Evolutionary conservation across 2,329 filamentous ascomycete species (phyloP).

Genomic region (Aspergillus sojae): DNA sequence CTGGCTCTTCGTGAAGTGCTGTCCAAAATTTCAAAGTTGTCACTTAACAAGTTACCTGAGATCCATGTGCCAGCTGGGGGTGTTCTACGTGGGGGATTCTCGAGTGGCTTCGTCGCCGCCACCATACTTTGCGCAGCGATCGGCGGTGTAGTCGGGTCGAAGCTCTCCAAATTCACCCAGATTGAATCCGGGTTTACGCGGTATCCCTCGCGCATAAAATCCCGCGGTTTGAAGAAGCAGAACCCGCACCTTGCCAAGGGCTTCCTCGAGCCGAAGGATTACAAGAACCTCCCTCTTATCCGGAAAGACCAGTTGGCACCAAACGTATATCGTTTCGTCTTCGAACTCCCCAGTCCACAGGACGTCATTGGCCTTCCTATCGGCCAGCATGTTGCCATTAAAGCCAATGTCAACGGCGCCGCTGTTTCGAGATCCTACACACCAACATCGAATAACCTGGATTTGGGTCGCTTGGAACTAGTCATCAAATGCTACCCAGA

Average conservation of each 20-base stretch:
- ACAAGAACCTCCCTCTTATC: constrained; percentile 51
- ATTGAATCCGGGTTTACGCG: constrained; percentile 29
- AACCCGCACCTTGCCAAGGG: constrained; percentile 48
- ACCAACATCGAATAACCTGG: constrained; percentile 41
- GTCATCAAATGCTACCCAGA: constrained; percentile 40
- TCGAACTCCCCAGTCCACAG: constrained; percentile 49
- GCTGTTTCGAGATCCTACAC: constrained; percentile 58
- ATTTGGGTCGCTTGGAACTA: constrained; percentile 36
- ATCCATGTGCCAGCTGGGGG: not conserved
- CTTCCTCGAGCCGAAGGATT: constrained; percentile 54
- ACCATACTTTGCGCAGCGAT: constrained; percentile 15
- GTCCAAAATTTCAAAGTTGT: not conserved
- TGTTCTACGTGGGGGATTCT: constrained; percentile 16
- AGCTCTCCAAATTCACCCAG: constrained; percentile 22
- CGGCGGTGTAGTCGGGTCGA: constrained; percentile 10
- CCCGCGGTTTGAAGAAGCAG: constrained; percentile 39
- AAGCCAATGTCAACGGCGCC: constrained; percentile 51
- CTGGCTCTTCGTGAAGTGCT: not conserved
- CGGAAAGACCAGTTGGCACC: constrained; percentile 24
- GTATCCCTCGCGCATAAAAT: constrained; percentile 41
- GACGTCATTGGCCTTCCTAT: constrained; percentile 58
- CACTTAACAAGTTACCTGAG: not conserved
- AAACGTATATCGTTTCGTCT: constrained; percentile 48
- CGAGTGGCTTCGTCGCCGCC: constrained; percentile 25
- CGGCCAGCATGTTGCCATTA: constrained; percentile 60